Conservation (phyloP, 1,284 basidiomycete species). For the Irpex sp. region DNA sequence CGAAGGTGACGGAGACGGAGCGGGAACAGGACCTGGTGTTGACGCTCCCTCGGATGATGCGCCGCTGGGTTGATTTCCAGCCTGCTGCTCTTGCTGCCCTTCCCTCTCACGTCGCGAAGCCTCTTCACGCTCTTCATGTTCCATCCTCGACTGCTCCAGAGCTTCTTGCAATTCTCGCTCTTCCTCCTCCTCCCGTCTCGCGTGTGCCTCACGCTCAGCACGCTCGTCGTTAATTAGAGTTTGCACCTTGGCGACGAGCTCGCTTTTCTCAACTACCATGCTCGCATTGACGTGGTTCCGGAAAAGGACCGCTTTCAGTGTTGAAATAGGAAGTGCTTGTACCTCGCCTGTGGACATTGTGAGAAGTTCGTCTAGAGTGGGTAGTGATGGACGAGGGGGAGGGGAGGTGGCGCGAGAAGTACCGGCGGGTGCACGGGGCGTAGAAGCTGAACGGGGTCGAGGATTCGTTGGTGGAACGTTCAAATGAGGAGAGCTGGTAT, state of each 20-base stretch:
- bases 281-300: constrained; percentile 65
- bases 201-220: constrained; percentile 46
- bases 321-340: constrained; percentile 56
- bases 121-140: constrained; percentile 23
- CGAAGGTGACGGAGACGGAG: not conserved
- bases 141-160: constrained; percentile 23
- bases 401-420: constrained; percentile 25
- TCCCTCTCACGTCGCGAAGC: constrained; percentile 15
- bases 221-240: constrained; percentile 66
- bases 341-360: constrained; percentile 54
- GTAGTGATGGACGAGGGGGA: constrained; percentile 30
- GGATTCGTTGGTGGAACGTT: constrained; percentile 24
- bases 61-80: not conserved
- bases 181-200: constrained; percentile 40
- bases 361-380: constrained; percentile 63
- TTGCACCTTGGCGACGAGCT: constrained; percentile 68
- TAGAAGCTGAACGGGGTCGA: constrained; percentile 34
- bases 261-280: constrained; percentile 66
- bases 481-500: constrained; percentile 12
- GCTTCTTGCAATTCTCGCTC: constrained; percentile 29
- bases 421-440: constrained; percentile 28
- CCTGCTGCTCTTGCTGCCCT: constrained; percentile 12
- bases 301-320: constrained; percentile 74
- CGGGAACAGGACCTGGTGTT: not conserved
- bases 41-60: not conserved